Percentiles rank a stretch among this genome's conserved stretches.
These are phyloP conservation scores for Leccinum fallax DNA, from an alignment of 1,284 basidiomycete genomes.

Conservation along the genomic window DNA sequence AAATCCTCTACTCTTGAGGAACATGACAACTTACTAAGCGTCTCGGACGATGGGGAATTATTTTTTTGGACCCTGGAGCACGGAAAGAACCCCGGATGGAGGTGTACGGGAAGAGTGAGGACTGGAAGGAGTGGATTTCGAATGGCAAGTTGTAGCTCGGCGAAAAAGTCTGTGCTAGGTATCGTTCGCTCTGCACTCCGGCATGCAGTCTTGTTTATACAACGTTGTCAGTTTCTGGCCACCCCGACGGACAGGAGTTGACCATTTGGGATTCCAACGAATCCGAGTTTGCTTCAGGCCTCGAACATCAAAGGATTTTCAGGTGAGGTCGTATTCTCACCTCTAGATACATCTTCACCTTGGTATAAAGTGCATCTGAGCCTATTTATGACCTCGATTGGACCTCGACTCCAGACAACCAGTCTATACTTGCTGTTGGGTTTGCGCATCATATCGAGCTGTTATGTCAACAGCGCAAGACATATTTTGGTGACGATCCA, in stretches of 20 bases:
- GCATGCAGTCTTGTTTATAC: slow-evolving; percentile 9
- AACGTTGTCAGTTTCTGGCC: slow-evolving; percentile 50
- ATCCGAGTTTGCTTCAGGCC: slow-evolving; percentile 90
- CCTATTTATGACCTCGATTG: slow-evolving; percentile 83
- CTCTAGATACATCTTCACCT: neutral
- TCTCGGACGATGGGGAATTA: slow-evolving; percentile 72
- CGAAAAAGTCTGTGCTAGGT: slow-evolving; percentile 86
- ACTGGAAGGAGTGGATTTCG: slow-evolving; percentile 68
- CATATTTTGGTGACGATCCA: slow-evolving; percentile 81
- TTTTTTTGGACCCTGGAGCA: slow-evolving; percentile 80
- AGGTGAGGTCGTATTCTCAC: slow-evolving; percentile 45
- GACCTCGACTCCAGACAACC: slow-evolving; percentile 87
- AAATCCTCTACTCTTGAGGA: slow-evolving; percentile 43
- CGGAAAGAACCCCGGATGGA: slow-evolving; percentile 49
- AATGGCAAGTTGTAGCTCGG: slow-evolving; percentile 81
- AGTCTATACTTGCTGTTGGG: slow-evolving; percentile 88
- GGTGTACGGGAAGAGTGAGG: slow-evolving; percentile 71
- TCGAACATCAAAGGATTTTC: slow-evolving; percentile 70
- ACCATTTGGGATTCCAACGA: slow-evolving; percentile 95
- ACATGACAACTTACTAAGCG: slow-evolving; percentile 76
- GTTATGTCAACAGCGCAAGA: slow-evolving; percentile 85
- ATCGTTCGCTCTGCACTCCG: slow-evolving; percentile 17
- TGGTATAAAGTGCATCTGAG: slow-evolving; percentile 40
- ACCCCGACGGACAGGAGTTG: slow-evolving; percentile 67
- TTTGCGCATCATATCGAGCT: slow-evolving; percentile 77